Evolutionary conservation across 352 stramenopile genomes (phyloP).

Genomic region (Pythium guiyangense): DNA sequence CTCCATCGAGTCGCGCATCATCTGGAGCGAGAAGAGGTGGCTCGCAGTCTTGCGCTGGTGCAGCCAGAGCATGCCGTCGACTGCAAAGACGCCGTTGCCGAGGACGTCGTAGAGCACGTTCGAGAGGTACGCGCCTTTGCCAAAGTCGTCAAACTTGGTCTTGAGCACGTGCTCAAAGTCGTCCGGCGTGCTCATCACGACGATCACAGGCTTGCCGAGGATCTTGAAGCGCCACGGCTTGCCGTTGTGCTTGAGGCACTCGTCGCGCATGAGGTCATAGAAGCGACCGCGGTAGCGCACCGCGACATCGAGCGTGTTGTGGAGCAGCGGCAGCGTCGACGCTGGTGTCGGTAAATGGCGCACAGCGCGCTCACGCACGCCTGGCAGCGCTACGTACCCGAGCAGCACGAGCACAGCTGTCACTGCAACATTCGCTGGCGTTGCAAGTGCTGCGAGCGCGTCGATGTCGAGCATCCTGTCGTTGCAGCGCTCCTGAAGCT

Average conservation of each 20-base stretch:
- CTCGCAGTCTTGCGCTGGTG: conserved; percentile 68
- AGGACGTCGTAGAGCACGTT: conserved; percentile 30
- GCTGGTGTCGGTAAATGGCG: not conserved
- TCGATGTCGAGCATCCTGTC: not conserved
- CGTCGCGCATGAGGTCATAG: conserved; percentile 31
- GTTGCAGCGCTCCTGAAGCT: not conserved
- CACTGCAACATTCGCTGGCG: not conserved
- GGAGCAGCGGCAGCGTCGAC: not conserved
- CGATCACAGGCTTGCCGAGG: conserved; percentile 7
- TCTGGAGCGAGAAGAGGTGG: conserved; percentile 63
- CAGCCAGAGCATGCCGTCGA: conserved; percentile 36
- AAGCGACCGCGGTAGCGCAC: conserved; percentile 22
- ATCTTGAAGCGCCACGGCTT: conserved; percentile 8
- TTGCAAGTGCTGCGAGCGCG: not conserved
- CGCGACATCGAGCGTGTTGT: conserved; percentile 23
- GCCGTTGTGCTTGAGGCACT: conserved; percentile 21
- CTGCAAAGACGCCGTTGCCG: conserved; percentile 52
- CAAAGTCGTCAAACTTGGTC: conserved; percentile 51
- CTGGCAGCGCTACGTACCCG: not conserved
- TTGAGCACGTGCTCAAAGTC: conserved; percentile 31
- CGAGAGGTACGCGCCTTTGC: conserved; percentile 29
- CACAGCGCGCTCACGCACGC: not conserved
- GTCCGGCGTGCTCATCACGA: conserved; percentile 22
- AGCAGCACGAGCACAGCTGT: not conserved
- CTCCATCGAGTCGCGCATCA: conserved; percentile 29